These are phyloP conservation scores for Zasmidium citrigriseum DNA, from an alignment of 2,329 filamentous ascomycete species.

Conservation along the genomic window DNA sequence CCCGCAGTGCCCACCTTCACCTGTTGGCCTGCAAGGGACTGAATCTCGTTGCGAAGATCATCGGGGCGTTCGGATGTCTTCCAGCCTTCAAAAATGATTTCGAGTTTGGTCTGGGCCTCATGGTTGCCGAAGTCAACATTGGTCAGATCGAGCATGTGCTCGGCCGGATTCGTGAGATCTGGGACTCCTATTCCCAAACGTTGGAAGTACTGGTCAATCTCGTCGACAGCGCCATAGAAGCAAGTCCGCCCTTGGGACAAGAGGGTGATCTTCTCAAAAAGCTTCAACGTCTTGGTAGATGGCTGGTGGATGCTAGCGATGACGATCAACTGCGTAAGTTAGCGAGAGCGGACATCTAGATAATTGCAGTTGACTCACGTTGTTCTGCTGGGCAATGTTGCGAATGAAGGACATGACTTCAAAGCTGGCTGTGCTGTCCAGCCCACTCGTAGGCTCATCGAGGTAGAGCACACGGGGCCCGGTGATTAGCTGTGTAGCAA, in stretches of 20 bases:
- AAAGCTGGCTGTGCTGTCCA: constrained; percentile 72
- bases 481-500: constrained; percentile 78
- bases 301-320: constrained; percentile 83
- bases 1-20: constrained; percentile 3
- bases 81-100: constrained; percentile 57
- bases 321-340: constrained; percentile 60
- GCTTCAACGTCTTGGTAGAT: constrained; percentile 71
- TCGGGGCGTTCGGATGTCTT: constrained; percentile 38
- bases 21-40: constrained; percentile 10
- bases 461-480: constrained; percentile 76
- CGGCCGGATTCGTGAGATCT: constrained; percentile 70
- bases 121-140: constrained; percentile 68
- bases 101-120: constrained; percentile 41
- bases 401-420: constrained; percentile 73
- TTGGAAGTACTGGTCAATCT: constrained; percentile 62
- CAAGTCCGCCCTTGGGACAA: constrained; percentile 68
- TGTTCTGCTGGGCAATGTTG: constrained; percentile 62
- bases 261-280: constrained; percentile 75
- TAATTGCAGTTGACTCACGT: constrained; percentile 49
- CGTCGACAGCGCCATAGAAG: constrained; percentile 65
- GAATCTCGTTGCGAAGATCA: constrained; percentile 15
- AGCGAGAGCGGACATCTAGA: neutral
- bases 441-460: constrained; percentile 77
- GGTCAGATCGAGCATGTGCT: constrained; percentile 72
- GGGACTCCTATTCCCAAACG: constrained; percentile 62